Percentiles rank a stretch among this genome's conserved stretches.
Evolutionary conservation across 2,329 filamentous ascomycete genomes (phyloP).

Genomic region (Cercospora citrullina): DNA sequence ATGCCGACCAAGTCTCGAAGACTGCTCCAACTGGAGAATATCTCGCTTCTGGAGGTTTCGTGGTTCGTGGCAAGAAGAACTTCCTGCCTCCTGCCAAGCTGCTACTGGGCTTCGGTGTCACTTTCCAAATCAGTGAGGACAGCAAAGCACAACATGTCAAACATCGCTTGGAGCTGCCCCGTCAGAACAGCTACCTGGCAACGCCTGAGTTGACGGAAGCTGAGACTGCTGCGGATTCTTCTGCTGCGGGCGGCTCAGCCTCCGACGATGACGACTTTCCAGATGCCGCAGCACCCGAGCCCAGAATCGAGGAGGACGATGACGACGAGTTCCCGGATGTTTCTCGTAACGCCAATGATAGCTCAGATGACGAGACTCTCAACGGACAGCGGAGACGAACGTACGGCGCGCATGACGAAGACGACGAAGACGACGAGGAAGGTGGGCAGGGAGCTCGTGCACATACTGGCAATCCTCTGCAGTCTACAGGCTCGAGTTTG

Average conservation of each 20-base stretch:
- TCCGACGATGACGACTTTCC: slow-evolving; percentile 41
- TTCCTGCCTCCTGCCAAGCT: slow-evolving; percentile 84
- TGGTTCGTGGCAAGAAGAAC: slow-evolving; percentile 84
- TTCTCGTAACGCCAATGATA: slow-evolving; percentile 23
- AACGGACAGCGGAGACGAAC: slow-evolving; percentile 26
- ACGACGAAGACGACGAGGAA: slow-evolving; percentile 27
- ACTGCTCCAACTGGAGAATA: slow-evolving; percentile 77
- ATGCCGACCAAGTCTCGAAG: slow-evolving; percentile 86
- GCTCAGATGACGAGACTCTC: slow-evolving; percentile 32
- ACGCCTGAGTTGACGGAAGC: slow-evolving; percentile 36
- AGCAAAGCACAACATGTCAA: slow-evolving; percentile 79
- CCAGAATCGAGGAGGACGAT: slow-evolving; percentile 31
- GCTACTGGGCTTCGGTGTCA: slow-evolving; percentile 79
- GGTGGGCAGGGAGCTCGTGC: slow-evolving; percentile 15
- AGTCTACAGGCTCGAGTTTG: slow-evolving; percentile 28
- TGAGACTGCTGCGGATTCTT: slow-evolving; percentile 36
- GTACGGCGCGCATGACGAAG: slow-evolving; percentile 29
- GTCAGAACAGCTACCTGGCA: slow-evolving; percentile 26
- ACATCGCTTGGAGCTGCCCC: slow-evolving; percentile 58
- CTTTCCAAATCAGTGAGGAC: slow-evolving; percentile 87
- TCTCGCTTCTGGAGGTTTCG: slow-evolving; percentile 74
- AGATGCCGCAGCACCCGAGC: slow-evolving; percentile 27
- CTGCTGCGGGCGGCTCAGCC: slow-evolving; percentile 25
- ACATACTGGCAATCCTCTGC: slow-evolving; percentile 44
- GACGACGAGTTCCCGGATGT: slow-evolving; percentile 47